These are phyloP conservation scores for Hygrophila difformis DNA, from an alignment of 257 asterid genomes.

Conservation along the genomic window DNA sequence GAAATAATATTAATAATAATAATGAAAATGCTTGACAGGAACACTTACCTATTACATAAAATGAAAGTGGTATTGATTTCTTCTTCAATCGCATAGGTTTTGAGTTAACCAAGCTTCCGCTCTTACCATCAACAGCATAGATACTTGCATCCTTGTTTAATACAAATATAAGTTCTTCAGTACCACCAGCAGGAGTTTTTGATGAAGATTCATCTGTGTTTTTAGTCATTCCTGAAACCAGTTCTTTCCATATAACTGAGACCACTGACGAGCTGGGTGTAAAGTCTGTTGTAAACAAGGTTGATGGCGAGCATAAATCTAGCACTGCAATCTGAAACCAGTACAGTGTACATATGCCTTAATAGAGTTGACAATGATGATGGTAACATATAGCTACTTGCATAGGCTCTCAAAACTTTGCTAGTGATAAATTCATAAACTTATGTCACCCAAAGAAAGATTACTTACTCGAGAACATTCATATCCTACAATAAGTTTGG, in stretches of 20 bases:
- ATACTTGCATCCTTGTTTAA: constrained; percentile 59
- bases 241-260: constrained; percentile 37
- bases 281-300: constrained; percentile 43
- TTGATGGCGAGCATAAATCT: constrained; percentile 58
- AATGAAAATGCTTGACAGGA: too few relatives aligned
- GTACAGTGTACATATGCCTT: constrained; percentile 16
- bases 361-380: constrained; percentile 9
- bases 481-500: constrained; percentile 63
- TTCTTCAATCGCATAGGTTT: constrained; percentile 49
- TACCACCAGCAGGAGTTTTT: constrained; percentile 27
- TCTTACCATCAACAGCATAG: constrained; percentile 40
- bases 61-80: constrained; percentile 53
- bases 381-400: too few relatives aligned
- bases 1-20: too few relatives aligned
- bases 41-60: constrained; percentile 78
- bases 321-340: constrained; percentile 71
- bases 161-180: constrained; percentile 37
- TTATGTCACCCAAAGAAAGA: neutral
- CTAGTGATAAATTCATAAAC: too few relatives aligned
- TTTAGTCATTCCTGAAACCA: constrained; percentile 23
- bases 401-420: too few relatives aligned
- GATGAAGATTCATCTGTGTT: constrained; percentile 34
- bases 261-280: constrained; percentile 36
- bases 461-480: constrained; percentile 64
- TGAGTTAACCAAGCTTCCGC: constrained; percentile 45